Base-by-base conservation (phyloP, 345 rosid genomes). In the Citrus trifoliata region DNA sequence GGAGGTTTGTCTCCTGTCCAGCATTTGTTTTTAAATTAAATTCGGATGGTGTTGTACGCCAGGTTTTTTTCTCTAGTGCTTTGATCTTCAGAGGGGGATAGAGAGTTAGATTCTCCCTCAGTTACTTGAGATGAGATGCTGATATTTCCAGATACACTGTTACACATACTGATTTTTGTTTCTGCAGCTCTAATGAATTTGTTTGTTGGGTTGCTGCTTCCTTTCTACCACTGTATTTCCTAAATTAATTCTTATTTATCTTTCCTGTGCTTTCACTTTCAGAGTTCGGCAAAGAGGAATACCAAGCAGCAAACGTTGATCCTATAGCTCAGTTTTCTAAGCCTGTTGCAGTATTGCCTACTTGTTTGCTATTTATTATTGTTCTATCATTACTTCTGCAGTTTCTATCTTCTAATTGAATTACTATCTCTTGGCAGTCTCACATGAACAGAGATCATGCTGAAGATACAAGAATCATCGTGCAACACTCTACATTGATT, bases 391-490 rank as follows among this genome's bases (percentile, higher is more conserved):
- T 68, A 19, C 21, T 24, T 7, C 2, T n/a, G 19, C 40, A 62
- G 70, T 81, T 42, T 73, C 30, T 37, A 70, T 13, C 60, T 53
- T 56, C 63, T 71, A 53, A 55, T 67, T 73, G n/a, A 70, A 61
- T 27, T 62, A 6, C 16, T 65, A 38, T 74, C 67, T 75, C 80
- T 78, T 13, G 63, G 67, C 80, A 93, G 98, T 90, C 97, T 66
- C 98, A 95, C 82, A 93, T 93, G 98, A 96, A 96, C 67, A 91
- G 84, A 85, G 99, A 96, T 86, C 98, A 96, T 83, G 89, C 83
- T 77, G 97, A 96, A 66, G 99, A 92, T 81, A 94, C 95, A 61
- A 91, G 80, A 83, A 89, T 89, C 70, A 93, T 96, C 65, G 98
- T 91, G 77, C 87, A 84, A 83, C 92, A 91, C 75, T 71, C 86